Evolutionary conservation across 2,329 filamentous ascomycete genomes (phyloP).

Genomic region (Fusarium chuoi): DNA sequence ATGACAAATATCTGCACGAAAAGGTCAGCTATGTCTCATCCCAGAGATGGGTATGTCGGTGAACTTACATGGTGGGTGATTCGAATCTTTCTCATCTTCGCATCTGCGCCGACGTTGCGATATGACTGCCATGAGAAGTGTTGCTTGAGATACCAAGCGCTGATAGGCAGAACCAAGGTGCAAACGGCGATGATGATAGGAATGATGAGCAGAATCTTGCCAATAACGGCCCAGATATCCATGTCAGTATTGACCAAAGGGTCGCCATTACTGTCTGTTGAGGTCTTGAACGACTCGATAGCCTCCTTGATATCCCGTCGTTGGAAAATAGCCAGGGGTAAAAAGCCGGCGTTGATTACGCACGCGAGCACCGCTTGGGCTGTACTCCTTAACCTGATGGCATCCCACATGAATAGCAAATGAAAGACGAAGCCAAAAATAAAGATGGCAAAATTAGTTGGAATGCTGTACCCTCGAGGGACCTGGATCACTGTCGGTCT

Average conservation of each 20-base stretch:
- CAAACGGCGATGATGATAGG: neutral
- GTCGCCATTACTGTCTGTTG: neutral
- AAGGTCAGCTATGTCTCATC: neutral
- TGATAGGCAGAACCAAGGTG: neutral
- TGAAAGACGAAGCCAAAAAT: conserved; percentile 7
- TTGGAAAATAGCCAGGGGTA: conserved; percentile 3
- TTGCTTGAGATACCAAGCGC: conserved; percentile 8
- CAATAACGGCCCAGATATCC: neutral
- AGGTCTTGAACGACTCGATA: neutral
- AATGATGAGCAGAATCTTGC: neutral
- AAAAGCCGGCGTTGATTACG: neutral
- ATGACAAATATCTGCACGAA: neutral
- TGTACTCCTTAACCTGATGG: conserved; percentile 5
- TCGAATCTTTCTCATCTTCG: conserved; percentile 8
- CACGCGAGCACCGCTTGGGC: conserved; percentile 3
- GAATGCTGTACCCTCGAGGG: neutral
- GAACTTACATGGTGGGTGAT: neutral
- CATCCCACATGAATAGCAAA: conserved; percentile 3
- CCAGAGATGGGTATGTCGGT: too few species aligned
- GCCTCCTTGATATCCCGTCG: neutral
- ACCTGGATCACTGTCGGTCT: neutral
- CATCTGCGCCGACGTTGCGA: conserved; percentile 5
- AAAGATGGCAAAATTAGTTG: neutral
- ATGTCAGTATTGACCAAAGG: neutral
- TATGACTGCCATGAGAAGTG: conserved; percentile 14